Evolutionary conservation across 1,284 basidiomycete species (phyloP).

Genomic region (Moniliella sp.): DNA sequence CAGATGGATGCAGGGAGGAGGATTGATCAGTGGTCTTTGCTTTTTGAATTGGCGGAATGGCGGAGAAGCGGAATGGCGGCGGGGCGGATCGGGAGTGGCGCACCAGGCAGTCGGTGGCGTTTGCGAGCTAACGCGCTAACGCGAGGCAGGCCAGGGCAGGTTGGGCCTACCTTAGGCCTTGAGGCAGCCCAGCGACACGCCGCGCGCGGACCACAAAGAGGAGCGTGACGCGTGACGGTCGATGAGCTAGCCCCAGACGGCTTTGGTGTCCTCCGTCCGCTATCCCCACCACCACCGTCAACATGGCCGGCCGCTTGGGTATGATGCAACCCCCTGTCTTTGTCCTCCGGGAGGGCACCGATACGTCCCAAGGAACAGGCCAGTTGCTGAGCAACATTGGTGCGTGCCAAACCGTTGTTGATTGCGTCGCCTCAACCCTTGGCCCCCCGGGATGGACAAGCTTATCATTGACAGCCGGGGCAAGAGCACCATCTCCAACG

Average conservation of each 20-base stretch:
- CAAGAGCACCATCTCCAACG: conserved; percentile 84
- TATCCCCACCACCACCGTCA: neutral
- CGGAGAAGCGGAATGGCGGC: neutral
- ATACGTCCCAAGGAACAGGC: conserved; percentile 78
- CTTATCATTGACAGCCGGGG: conserved; percentile 50
- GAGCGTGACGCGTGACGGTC: no score
- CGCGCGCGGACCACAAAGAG: no score
- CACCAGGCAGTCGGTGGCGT: neutral
- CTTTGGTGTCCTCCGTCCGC: neutral
- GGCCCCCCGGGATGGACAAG: conserved; percentile 98
- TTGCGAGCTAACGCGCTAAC: neutral
- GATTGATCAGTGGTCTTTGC: neutral
- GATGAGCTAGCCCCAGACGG: no score
- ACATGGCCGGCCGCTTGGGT: conserved; percentile 2
- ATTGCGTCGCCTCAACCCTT: conserved; percentile 54
- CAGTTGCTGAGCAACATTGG: conserved; percentile 85
- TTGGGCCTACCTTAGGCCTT: no score
- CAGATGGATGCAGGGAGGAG: neutral
- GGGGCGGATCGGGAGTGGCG: neutral
- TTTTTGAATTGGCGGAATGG: neutral
- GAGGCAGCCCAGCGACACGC: no score
- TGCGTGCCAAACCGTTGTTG: conserved; percentile 26
- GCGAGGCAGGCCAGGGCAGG: neutral
- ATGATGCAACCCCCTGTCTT: conserved; percentile 17
- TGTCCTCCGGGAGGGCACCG: conserved; percentile 51